phyloP scores from a whole-genome alignment of 2,329 filamentous ascomycete genomes.

The Purpureocillium takamizusanense region DNA sequence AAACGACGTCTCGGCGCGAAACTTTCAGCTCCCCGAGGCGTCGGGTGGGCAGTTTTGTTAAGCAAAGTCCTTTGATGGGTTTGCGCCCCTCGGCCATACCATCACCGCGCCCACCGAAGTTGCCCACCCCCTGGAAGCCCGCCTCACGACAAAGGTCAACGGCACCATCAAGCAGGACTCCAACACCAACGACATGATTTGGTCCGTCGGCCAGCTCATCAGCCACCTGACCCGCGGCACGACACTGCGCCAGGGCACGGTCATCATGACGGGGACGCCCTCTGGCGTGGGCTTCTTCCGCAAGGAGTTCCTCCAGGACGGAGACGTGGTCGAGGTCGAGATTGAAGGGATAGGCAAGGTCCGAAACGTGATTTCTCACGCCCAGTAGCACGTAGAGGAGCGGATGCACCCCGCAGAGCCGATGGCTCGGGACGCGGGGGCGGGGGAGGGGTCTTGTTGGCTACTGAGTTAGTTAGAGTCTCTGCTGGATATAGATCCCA shows the following conservation, averaged over 20 bases:
- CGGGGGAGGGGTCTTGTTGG: too few species aligned
- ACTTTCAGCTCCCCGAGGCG: conserved; percentile 22
- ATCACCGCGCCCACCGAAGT: neutral
- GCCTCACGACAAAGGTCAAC: conserved; percentile 17
- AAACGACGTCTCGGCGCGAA: conserved; percentile 42
- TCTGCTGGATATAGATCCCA: too few species aligned
- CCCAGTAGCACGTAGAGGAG: neutral
- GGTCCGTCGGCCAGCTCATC: conserved; percentile 28
- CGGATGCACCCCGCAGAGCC: too few species aligned
- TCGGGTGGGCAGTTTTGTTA: conserved; percentile 33
- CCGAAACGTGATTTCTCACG: neutral
- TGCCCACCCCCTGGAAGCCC: neutral
- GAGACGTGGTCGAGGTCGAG: conserved; percentile 24
- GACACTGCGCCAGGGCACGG: conserved; percentile 33
- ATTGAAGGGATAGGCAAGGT: conserved; percentile 18
- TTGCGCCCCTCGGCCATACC: conserved; percentile 35
- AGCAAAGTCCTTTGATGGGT: conserved; percentile 39
- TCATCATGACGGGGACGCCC: conserved; percentile 34
- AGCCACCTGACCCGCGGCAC: conserved; percentile 27
- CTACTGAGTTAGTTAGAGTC: too few species aligned
- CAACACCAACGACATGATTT: conserved; percentile 33
- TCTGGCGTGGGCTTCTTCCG: conserved; percentile 30
- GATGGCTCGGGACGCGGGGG: too few species aligned
- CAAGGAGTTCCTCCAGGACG: conserved; percentile 21
- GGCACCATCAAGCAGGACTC: conserved; percentile 33